Base-by-base conservation (phyloP, 2,329 filamentous ascomycete genomes). In the Rosellinia necatrix region DNA sequence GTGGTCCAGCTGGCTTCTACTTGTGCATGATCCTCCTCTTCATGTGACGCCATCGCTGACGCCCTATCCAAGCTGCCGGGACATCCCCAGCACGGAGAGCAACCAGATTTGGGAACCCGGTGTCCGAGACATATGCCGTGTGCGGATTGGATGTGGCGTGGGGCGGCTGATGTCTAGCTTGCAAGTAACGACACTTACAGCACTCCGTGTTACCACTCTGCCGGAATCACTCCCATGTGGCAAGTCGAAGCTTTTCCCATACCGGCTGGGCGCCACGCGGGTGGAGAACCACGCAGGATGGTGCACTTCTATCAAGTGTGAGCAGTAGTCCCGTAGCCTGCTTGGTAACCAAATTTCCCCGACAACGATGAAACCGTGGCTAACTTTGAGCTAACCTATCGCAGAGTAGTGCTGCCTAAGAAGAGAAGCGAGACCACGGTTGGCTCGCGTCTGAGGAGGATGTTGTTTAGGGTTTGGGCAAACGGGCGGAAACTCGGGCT, bases 191-290 rank as follows among this genome's bases (percentile, higher is more conserved):
- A 52, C 41, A 29, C 35, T 25, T 42, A 17, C 29, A 21, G 29
- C 21, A 35, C 24, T 44, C 41, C 38, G 25, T 27, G 43, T 48
- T 53, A 57, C 49, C 54, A 48, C 52, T 29, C 42, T 49, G 38
- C 49, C 49, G 54, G 54, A 47, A 57, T 17, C 27, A 29, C 21
- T 42, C 46, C 35, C 27, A 42, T 3, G 35, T 30, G 19, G 19
- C 32, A 43, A 22, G 13, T 42, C 15, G 12, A 42, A 25, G 17
- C 22, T 37, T 37, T 43, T 7, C 37, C 38, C 9, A 35, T 48
- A 41, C 42, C 42, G 37, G 44, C 38, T 22, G n/a, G 35, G 37
- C 35, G 48, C 43, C 27, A 40, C 30, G 8, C 10, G 40, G 32
- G 49, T 49, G 44, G 54, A 30, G 27, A 35, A n/a, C n/a, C n/a